phyloP scores from a whole-genome alignment of 73 alveolate species.

The Breviolum minutum region DNA sequence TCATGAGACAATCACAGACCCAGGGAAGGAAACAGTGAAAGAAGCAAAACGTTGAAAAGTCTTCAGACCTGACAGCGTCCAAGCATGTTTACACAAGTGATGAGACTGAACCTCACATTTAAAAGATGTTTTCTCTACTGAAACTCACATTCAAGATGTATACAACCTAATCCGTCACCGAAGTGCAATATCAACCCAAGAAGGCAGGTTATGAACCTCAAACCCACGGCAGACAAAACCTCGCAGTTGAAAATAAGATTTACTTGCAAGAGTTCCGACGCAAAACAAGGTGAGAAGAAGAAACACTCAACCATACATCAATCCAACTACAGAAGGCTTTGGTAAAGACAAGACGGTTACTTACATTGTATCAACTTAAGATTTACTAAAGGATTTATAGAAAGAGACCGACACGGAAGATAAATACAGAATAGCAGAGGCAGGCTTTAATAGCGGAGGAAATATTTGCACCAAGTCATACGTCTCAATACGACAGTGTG shows the following conservation, averaged over 20 bases:
- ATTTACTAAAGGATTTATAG: neutral
- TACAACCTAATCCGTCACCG: neutral
- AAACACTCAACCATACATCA: no score
- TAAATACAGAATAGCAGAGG: neutral
- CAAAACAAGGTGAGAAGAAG: no score
- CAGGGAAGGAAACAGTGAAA: neutral
- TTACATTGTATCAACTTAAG: neutral
- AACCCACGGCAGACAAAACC: conserved; percentile 7
- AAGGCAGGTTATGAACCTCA: conserved; percentile 4
- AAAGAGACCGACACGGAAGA: neutral
- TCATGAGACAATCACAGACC: neutral
- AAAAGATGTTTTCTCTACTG: conserved; percentile 44
- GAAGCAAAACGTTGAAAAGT: neutral
- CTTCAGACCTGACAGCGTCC: neutral
- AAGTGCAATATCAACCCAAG: neutral
- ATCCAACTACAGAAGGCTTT: no score
- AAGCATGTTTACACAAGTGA: neutral
- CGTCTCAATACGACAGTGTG: neutral
- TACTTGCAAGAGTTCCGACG: neutral
- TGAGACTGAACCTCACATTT: neutral
- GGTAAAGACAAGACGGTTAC: no score
- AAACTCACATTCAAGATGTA: conserved; percentile 4
- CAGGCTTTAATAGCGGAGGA: neutral
- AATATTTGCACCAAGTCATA: neutral
- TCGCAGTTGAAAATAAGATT: conserved; percentile 6